Percentiles rank a stretch among this genome's conserved stretches.
phyloP scores from a whole-genome alignment of 192 early-diverging fungal species.

The Entomortierella parvispora region DNA sequence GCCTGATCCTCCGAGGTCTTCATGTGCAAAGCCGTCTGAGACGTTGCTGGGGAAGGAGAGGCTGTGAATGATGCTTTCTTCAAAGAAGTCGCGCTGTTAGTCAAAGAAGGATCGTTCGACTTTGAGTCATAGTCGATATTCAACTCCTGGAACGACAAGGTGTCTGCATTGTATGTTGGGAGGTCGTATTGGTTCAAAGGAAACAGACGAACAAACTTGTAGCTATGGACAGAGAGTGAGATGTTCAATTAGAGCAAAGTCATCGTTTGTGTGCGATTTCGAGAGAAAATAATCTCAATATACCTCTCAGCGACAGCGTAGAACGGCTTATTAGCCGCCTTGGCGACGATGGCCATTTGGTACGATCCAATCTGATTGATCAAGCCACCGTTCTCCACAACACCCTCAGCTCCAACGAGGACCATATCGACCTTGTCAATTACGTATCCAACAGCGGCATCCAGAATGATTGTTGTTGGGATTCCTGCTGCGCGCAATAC shows the following conservation, averaged over 20 bases:
- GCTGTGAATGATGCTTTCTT: constrained; percentile 18
- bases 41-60: constrained; percentile 12
- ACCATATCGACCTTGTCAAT: constrained; percentile 98
- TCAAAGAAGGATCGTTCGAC: constrained; percentile 19
- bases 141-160: constrained; percentile 72
- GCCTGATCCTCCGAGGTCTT: constrained; percentile 42
- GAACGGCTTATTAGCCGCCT: constrained; percentile 93
- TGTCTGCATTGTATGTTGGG: constrained; percentile 74
- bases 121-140: constrained; percentile 46
- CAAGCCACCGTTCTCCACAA: constrained; percentile 96
- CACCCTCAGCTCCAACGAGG: constrained; percentile 97
- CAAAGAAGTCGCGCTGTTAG: not conserved
- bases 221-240: constrained; percentile 61
- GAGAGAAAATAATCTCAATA: not conserved
- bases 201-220: constrained; percentile 96
- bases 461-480: constrained; percentile 85
- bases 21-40: constrained; percentile 46
- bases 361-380: constrained; percentile 98
- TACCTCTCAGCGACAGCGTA: constrained; percentile 96
- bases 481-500: constrained; percentile 80
- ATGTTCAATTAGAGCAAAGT: not conserved
- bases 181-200: constrained; percentile 97
- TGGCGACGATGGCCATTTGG: constrained; percentile 94
- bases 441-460: constrained; percentile 92
- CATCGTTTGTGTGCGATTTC: not conserved